Base-by-base conservation (phyloP, 1,284 basidiomycete species). In the Ceratobasidium sp. region DNA sequence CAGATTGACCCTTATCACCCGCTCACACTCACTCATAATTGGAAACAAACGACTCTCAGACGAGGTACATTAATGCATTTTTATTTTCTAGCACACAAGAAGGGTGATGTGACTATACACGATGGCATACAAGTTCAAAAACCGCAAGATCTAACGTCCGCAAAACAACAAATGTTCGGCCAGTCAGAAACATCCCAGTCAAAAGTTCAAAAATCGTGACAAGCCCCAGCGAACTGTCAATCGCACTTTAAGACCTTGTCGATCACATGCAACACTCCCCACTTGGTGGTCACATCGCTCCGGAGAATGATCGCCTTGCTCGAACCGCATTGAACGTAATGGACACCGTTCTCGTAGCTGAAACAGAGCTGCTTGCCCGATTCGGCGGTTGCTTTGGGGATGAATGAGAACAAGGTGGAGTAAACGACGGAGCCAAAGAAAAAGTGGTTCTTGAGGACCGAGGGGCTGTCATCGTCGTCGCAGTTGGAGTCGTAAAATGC, bases 251-350 rank as follows among this genome's bases (percentile, higher is more conserved):
- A 44, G 34, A 49, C 40, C 19, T 2, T 19, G 29, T 71, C 56
- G 25, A 71, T 71, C 11, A 71, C 54, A 61, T 71, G 69, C 2
- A 71, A 3, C 3, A 59, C 56, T 4, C 69, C 69, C 25, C 59
- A 61, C 17, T 29, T n/a, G 17, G 69, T 6, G 9, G 32, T 61
- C 56, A 71, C 56, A n/a, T 71, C 69, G 9, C 56, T 44, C 2
- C 69, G 54, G 15, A 59, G 22, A 1, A 71, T 22, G 11, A 17
- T 25, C 25, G 69, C 69, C 43, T 49, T 61, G 22, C 43, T 22
- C 7, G 44, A 32, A n/a, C 69, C 69, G 34, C 54, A 71, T 15
- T 7, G n/a, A 49, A 71, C 69, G 19, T 59, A 61, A 1, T 22
- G 5, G 13, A 19, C n/a, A 15, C 29, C 54, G 40, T 57, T 44